Evolutionary conservation across 371 early-diverging fungal genomes (phyloP), one percentile per base, ranked within the genome.

Genomic region (Choanephora cucurbitarum): DNA sequence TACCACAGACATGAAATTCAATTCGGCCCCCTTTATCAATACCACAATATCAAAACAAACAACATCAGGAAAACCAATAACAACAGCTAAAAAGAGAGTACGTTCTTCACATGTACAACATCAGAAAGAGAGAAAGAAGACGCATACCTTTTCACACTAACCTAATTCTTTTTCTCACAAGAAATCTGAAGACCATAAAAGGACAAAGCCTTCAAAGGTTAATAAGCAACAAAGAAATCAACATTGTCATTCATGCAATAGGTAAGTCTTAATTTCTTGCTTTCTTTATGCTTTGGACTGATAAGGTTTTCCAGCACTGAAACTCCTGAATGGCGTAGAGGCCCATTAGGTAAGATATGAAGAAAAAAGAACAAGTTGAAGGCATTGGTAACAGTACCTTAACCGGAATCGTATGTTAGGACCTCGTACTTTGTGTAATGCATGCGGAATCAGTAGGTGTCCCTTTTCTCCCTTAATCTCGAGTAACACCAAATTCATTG

Each of bases 271-370:
- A 33, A 37, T 6, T 21, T 19, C n/a, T 4, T 34, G 21, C 31
- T 44, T 42, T 49, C 0, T 43, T 49, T 24, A 17, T 48, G 18
- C 42, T 19, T 23, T 28, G 14, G 50, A 28, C 7, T 8, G 46
- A 19, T n/a, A 24, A 11, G 21, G 19, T 56, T 10, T 10, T 46
- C 5, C 52, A 70, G 70, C n/a, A 61, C 64, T 15, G 61, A 67
- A 56, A 67, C 71, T 28, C 71, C 71, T 37, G 71, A 71, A 41
- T 71, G 71, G 71, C 60, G 71, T 28, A 67, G 59, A 54, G 71
- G 71, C 1, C 71, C 71, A 22, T 41, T 71, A 40, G 71, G 71
- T 68, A 60, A 31, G 28, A 34, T 33, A 23, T 17, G 15, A 49
- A 43, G 10, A 49, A 18, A 5, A 14, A 40, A 34, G 6, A 24